Base-by-base conservation (phyloP, 768 basidiomycete genomes). In the Kwoniella bestiolae region DNA sequence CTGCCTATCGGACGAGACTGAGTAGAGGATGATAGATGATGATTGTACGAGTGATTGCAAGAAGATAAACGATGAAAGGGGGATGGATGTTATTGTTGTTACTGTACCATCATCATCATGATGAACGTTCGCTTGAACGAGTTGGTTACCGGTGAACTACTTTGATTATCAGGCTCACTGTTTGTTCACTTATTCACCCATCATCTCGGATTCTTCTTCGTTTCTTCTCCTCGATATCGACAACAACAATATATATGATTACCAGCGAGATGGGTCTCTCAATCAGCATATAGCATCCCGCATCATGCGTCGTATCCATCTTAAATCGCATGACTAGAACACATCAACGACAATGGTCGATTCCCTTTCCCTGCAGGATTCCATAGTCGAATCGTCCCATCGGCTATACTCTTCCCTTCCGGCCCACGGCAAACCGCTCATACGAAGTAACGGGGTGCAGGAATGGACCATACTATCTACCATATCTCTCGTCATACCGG, bases 391-490 rank as follows among this genome's bases (percentile, higher is more conserved):
- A 11, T 32, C 71, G 14, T 73, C 73, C 8, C 61, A 75, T 7
- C 41, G n/a, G 9, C 38, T 65, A 7, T 82, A 78, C 56, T 49
- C 67, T 2, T 9, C 66, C 0, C 67, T 82, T 2, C 79, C 79
- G 0, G 31, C 56, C 5, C 68, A 70, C 32, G 77, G 75, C 46
- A 82, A 82, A 58, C 82, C 82, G 1, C 44, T 53, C 1, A 66
- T 66, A 6, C 70, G 81, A 1, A 56, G 69, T 5, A 81, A 82
- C 67, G 76, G 76, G 3, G 35, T 70, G 0, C 68, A 60, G 0
- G 75, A 80, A 69, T 82, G 80, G 80, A 82, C 81, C n/a, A 78
- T 82, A 60, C 76, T 83, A 51, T 76, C 82, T 6, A 76, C 73
- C 11, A 75, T 82, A 51, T 70, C 66, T 46, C 67, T 83, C 25